Evolutionary conservation across 441 rosid species (phyloP).

Genomic region (Erodium moschatum): DNA sequence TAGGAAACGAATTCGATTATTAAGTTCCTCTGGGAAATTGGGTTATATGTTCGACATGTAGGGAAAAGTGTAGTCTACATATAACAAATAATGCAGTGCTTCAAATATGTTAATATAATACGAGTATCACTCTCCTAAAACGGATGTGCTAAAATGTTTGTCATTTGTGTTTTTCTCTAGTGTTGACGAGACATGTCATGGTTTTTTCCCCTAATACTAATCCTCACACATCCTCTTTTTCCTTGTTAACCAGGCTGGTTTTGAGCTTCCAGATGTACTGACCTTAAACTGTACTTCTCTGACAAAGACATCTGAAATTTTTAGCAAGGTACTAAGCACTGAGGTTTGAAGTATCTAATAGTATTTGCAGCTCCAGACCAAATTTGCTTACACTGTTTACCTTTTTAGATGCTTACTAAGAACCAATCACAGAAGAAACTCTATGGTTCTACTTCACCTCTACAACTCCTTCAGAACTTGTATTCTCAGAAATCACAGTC

Average conservation of each 20-base stretch:
- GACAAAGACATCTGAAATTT: conserved; percentile 52
- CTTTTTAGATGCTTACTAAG: conserved; percentile 44
- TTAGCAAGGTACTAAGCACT: conserved; percentile 49
- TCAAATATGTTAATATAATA: background rate
- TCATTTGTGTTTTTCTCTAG: background rate
- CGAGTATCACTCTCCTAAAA: background rate
- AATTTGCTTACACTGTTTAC: conserved; percentile 23
- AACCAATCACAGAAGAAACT: conserved; percentile 29
- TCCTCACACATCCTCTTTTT: conserved; percentile 11
- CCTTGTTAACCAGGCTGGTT: conserved; percentile 33
- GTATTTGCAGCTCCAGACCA: background rate
- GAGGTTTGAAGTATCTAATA: background rate
- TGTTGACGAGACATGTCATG: background rate
- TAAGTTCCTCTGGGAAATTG: background rate
- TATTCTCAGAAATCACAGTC: conserved; percentile 49
- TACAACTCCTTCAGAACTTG: conserved; percentile 51
- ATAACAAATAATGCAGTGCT: background rate
- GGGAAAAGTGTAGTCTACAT: background rate
- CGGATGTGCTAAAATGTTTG: background rate
- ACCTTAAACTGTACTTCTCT: conserved; percentile 61
- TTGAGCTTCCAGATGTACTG: conserved; percentile 43
- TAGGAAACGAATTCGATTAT: background rate
- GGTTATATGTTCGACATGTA: background rate
- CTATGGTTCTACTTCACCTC: conserved; percentile 36
- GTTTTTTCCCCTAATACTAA: background rate